phyloP scores from a whole-genome alignment of 495 filamentous ascomycete genomes.

The Penicillium angulare region DNA sequence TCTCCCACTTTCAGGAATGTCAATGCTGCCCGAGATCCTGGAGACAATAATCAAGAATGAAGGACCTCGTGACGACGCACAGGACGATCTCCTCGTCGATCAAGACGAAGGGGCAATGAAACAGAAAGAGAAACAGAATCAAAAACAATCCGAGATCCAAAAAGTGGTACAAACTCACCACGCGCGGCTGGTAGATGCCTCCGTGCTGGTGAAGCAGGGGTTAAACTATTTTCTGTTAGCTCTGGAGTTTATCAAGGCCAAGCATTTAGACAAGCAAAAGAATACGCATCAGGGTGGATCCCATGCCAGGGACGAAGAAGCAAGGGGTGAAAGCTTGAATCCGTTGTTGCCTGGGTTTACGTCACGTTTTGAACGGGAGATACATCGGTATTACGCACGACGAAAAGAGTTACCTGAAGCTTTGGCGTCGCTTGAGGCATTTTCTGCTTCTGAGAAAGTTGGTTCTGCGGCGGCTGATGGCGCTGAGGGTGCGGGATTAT shows the following conservation, averaged over 20 bases:
- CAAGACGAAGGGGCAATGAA: constrained; percentile 30
- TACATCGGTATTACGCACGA: constrained; percentile 16
- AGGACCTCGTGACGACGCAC: constrained; percentile 9
- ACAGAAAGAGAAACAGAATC: too few species aligned
- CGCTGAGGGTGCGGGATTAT: neutral
- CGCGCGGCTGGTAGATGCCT: constrained; percentile 54
- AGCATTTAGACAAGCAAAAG: constrained; percentile 21
- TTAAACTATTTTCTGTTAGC: constrained; percentile 27
- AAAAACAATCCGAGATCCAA: constrained; percentile 27
- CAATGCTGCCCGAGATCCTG: constrained; percentile 68
- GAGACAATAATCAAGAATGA: constrained; percentile 47
- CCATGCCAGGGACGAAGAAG: constrained; percentile 24
- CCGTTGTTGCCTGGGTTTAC: constrained; percentile 18
- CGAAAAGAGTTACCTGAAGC: constrained; percentile 24
- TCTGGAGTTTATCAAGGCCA: constrained; percentile 25
- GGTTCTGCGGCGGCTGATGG: neutral
- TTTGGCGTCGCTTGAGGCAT: constrained; percentile 31
- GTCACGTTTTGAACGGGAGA: constrained; percentile 15
- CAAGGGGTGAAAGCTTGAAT: constrained; percentile 20
- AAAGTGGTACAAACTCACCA: constrained; percentile 59
- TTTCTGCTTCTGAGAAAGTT: constrained; percentile 21
- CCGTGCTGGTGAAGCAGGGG: constrained; percentile 36
- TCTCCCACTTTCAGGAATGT: constrained; percentile 65
- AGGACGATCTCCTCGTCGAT: constrained; percentile 24
- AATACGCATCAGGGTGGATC: constrained; percentile 3